Evolutionary conservation across 495 filamentous ascomycete genomes (phyloP).

Genomic region (Umbilicaria muhlenbergii): DNA sequence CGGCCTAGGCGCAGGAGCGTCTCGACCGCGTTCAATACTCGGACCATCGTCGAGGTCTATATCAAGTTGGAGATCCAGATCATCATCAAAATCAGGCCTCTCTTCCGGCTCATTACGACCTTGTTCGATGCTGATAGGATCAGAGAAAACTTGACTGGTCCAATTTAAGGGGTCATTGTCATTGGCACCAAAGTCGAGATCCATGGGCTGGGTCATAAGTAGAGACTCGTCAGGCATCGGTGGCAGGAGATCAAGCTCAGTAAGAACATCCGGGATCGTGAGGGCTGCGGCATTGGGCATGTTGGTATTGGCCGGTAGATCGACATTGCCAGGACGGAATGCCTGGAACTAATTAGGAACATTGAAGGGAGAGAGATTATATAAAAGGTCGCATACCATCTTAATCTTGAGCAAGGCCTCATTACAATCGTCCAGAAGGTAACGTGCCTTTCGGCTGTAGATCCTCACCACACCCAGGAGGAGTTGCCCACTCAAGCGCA

Average conservation of each 20-base stretch:
- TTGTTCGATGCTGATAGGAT: conserved; percentile 34
- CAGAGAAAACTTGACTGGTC: conserved; percentile 57
- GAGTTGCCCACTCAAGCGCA: conserved; percentile 86
- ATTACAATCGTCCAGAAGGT: conserved; percentile 91
- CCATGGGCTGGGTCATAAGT: conserved; percentile 50
- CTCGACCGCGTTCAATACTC: conserved; percentile 74
- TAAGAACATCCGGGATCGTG: conserved; percentile 16
- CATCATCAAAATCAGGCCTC: conserved; percentile 32
- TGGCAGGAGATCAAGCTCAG: conserved; percentile 16
- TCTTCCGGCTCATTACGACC: conserved; percentile 31
- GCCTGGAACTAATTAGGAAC: conserved; percentile 17
- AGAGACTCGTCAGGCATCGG: conserved; percentile 57
- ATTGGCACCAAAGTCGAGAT: conserved; percentile 39
- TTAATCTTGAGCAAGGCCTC: conserved; percentile 96
- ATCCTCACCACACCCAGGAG: conserved; percentile 92
- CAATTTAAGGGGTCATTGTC: conserved; percentile 42
- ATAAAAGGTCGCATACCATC: conserved; percentile 49
- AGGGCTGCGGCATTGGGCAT: conserved; percentile 27
- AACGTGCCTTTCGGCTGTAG: conserved; percentile 91
- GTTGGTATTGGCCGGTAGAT: conserved; percentile 29
- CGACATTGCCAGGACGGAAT: conserved; percentile 38
- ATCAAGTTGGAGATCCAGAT: conserved; percentile 33
- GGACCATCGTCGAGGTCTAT: conserved; percentile 34
- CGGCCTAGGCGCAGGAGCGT: conserved; percentile 47
- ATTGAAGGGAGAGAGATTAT: not conserved